phyloP scores from a whole-genome alignment of 495 filamentous ascomycete genomes.

The Symbiotaphrina buchneri region DNA sequence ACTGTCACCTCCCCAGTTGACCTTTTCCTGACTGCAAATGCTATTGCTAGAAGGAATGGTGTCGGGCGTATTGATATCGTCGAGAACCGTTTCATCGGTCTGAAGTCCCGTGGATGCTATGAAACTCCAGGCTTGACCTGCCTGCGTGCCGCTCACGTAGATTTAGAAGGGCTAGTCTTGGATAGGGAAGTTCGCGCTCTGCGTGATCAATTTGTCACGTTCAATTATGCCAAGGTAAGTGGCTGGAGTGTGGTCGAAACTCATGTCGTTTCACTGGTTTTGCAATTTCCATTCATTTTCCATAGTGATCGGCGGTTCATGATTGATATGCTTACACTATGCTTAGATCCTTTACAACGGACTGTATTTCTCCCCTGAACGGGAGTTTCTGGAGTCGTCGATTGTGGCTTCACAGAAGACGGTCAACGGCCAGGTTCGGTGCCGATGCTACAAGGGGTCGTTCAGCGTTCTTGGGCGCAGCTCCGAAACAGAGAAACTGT shows the following conservation, averaged over 20 bases:
- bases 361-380: constrained; percentile 61
- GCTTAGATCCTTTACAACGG: constrained; percentile 49
- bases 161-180: constrained; percentile 67
- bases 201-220: constrained; percentile 64
- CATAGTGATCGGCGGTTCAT: no score
- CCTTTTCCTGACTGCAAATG: constrained; percentile 59
- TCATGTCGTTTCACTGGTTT: background rate
- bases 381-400: constrained; percentile 54
- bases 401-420: constrained; percentile 45
- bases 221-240: constrained; percentile 40
- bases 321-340: no score
- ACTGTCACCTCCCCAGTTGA: constrained; percentile 51
- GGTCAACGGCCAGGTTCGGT: constrained; percentile 49
- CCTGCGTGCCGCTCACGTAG: constrained; percentile 54
- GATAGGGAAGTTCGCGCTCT: constrained; percentile 68
- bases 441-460: constrained; percentile 55
- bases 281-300: constrained; percentile 4
- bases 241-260: no score
- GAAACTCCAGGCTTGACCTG: constrained; percentile 56
- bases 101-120: constrained; percentile 85
- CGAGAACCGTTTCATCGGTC: constrained; percentile 68
- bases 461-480: constrained; percentile 53
- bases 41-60: constrained; percentile 53
- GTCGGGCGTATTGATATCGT: constrained; percentile 85
- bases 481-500: constrained; percentile 64